A percentile compares a stretch with the other conserved stretches of the same genome.
Conservation (phyloP, 2,329 filamentous ascomycete species). For the Chalaropsis thielavioides region DNA sequence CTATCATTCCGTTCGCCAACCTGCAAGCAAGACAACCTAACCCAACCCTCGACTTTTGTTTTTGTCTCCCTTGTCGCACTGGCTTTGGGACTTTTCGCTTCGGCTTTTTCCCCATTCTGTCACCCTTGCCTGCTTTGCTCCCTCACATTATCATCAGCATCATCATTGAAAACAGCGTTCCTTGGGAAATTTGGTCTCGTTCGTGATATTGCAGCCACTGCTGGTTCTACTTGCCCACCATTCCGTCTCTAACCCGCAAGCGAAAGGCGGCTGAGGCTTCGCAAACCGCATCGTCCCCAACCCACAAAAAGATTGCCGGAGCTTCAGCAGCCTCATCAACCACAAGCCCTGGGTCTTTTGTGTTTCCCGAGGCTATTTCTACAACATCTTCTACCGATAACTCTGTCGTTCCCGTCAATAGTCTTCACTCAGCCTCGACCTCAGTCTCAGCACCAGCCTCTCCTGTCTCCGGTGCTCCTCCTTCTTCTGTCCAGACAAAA, state of each 20-base stretch:
- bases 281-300: conserved; percentile 30
- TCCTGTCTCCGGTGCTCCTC: conserved; percentile 33
- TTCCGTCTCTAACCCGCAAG: conserved; percentile 46
- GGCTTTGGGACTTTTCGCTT: not conserved
- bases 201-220: not conserved
- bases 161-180: not conserved
- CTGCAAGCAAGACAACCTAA: not conserved
- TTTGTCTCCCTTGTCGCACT: not conserved
- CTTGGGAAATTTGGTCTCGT: not conserved
- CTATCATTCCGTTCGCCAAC: not conserved
- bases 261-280: conserved; percentile 51
- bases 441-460: not conserved
- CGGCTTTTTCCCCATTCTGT: not conserved
- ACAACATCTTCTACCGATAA: conserved; percentile 2
- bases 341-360: conserved; percentile 34
- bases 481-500: conserved; percentile 8
- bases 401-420: not conserved
- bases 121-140: not conserved
- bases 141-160: not conserved
- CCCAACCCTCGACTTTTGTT: conserved; percentile 1
- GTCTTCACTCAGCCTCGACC: not conserved
- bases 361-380: conserved; percentile 38
- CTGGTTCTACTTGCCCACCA: conserved; percentile 26
- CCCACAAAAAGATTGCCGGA: conserved; percentile 37
- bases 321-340: conserved; percentile 33